These are phyloP conservation scores for Globisporangium nunn DNA, from an alignment of 352 stramenopile species.

Conservation along the genomic window DNA sequence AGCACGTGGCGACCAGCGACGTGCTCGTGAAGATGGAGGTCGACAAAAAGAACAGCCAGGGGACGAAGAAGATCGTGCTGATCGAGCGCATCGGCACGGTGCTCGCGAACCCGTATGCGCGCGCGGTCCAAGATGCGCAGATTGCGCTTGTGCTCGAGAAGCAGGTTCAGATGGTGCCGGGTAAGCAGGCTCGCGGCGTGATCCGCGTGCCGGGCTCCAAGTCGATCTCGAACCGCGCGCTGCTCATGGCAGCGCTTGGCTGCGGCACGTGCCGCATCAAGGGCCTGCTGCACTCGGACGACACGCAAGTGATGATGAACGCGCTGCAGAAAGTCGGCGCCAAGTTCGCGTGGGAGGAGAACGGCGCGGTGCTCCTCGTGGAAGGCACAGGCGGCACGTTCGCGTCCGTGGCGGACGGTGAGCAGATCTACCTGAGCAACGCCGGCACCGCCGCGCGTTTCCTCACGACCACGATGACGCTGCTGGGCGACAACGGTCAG, in stretches of 20 bases:
- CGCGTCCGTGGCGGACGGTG: constrained; percentile 27
- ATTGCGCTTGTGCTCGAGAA: constrained; percentile 77
- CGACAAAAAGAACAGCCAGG: constrained; percentile 83
- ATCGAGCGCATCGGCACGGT: constrained; percentile 69
- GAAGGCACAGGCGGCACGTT: constrained; percentile 72
- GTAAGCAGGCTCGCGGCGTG: constrained; percentile 31
- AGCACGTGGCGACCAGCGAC: constrained; percentile 43
- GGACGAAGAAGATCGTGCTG: constrained; percentile 79
- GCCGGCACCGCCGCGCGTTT: constrained; percentile 93
- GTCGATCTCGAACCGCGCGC: constrained; percentile 96
- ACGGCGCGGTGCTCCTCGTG: constrained; percentile 65
- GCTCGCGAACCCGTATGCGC: constrained; percentile 57
- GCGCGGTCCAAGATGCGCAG: constrained; percentile 60
- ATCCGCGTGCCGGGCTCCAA: constrained; percentile 94
- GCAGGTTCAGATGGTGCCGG: constrained; percentile 55
- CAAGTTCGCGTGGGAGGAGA: constrained; percentile 74
- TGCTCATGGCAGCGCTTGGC: constrained; percentile 93
- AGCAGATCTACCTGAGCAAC: constrained; percentile 84
- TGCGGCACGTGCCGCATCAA: constrained; percentile 72
- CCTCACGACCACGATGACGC: constrained; percentile 88
- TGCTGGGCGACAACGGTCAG: constrained; percentile 34
- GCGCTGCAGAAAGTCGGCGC: constrained; percentile 90
- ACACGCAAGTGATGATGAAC: constrained; percentile 97
- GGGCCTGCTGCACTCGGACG: constrained; percentile 95
- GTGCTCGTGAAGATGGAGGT: constrained; percentile 83